phyloP scores from a whole-genome alignment of 2,329 filamentous ascomycete species.

The Juglanconis juglandina region DNA sequence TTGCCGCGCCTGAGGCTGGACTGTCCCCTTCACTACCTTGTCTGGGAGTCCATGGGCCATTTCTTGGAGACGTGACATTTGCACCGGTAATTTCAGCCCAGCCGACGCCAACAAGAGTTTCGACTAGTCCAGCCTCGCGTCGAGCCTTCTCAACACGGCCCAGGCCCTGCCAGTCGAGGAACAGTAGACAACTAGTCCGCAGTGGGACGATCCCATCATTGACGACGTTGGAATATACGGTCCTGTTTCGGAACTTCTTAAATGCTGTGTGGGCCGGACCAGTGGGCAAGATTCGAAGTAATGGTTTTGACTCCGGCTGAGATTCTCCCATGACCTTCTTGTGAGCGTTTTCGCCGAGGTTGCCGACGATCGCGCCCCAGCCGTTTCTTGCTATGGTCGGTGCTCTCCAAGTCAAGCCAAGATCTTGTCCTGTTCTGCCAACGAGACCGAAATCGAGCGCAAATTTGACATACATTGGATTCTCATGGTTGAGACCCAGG shows the following conservation, averaged over 20 bases:
- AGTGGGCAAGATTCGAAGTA: conserved; percentile 83
- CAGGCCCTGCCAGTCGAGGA: conserved; percentile 92
- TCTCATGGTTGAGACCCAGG: conserved; percentile 91
- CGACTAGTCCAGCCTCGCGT: conserved; percentile 85
- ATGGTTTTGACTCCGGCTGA: conserved; percentile 80
- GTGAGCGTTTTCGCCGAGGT: conserved; percentile 67
- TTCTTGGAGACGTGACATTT: conserved; percentile 50
- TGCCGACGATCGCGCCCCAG: conserved; percentile 83
- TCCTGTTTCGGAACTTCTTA: conserved; percentile 84
- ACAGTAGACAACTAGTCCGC: conserved; percentile 91
- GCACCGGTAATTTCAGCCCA: conserved; percentile 86
- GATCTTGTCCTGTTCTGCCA: conserved; percentile 90
- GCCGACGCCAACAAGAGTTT: conserved; percentile 88
- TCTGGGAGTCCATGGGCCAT: conserved; percentile 40
- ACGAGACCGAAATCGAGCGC: conserved; percentile 94
- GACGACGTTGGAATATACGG: conserved; percentile 93
- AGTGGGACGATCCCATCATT: conserved; percentile 96
- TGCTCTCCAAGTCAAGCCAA: conserved; percentile 90
- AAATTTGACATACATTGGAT: conserved; percentile 95
- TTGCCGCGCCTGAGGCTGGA: conserved; percentile 28
- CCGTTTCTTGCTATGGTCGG: conserved; percentile 81
- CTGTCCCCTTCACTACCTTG: conserved; percentile 24
- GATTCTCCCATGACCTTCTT: conserved; percentile 55
- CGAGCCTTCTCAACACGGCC: conserved; percentile 92
- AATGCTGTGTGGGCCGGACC: conserved; percentile 86